phyloP scores from a whole-genome alignment of 495 filamentous ascomycete genomes.

The Xylaria venustula region DNA sequence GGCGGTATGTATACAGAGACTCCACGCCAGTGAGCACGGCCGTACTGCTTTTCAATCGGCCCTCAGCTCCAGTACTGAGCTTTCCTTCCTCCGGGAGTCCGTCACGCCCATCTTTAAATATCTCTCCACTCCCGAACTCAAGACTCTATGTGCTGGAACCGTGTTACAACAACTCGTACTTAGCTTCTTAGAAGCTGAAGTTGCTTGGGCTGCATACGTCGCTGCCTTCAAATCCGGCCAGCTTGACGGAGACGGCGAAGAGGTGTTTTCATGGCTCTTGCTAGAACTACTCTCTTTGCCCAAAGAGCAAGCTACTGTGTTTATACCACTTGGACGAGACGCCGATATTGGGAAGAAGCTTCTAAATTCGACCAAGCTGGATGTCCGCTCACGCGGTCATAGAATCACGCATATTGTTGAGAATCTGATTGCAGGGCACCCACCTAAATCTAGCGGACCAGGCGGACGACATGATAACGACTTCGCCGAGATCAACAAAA shows the following conservation, averaged over 20 bases:
- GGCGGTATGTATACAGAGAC: conserved; percentile 47
- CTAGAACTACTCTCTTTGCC: conserved; percentile 52
- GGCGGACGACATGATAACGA: conserved; percentile 85
- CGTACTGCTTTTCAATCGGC: conserved; percentile 49
- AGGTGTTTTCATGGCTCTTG: conserved; percentile 57
- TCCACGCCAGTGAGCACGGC: conserved; percentile 47
- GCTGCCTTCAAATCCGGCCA: conserved; percentile 34
- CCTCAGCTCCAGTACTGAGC: conserved; percentile 31
- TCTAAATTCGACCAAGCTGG: conserved; percentile 25
- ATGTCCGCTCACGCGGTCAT: neutral
- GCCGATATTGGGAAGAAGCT: conserved; percentile 21
- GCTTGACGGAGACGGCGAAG: conserved; percentile 35
- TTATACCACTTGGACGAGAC: conserved; percentile 27
- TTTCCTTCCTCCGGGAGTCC: conserved; percentile 24
- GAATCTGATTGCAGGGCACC: neutral
- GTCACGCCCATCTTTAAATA: conserved; percentile 16
- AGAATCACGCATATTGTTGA: neutral
- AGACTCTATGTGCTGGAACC: conserved; percentile 49
- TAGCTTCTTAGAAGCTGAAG: conserved; percentile 54
- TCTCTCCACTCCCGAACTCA: conserved; percentile 41
- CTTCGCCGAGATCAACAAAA: conserved; percentile 57
- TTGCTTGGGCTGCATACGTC: conserved; percentile 56
- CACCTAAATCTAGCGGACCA: conserved; percentile 20
- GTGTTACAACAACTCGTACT: conserved; percentile 52
- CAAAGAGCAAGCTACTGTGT: conserved; percentile 13